Conservation (phyloP, 331 rosid genomes). For the Saraca asoca region DNA sequence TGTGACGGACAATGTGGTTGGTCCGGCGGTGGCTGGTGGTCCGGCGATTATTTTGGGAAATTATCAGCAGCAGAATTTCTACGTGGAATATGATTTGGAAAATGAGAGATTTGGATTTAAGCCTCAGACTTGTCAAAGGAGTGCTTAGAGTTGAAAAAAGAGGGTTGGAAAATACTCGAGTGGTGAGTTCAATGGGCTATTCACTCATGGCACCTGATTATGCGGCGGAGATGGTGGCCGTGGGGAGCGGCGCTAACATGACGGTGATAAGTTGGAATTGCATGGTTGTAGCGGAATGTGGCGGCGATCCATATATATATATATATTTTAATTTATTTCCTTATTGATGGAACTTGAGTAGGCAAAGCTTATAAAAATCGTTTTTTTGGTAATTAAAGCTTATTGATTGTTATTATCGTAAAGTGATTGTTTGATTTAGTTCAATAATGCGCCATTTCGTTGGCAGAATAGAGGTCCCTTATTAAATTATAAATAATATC, state of each 20-base stretch:
- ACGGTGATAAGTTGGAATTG: neutral
- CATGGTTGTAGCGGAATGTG: neutral
- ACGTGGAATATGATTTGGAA: conserved; percentile 67
- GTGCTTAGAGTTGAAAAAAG: neutral
- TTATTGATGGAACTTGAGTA: neutral
- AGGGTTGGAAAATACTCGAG: neutral
- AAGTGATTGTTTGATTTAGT: no score
- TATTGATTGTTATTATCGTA: no score
- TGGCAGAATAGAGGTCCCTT: no score
- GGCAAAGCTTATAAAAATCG: neutral
- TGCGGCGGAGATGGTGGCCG: neutral
- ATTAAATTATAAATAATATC: no score
- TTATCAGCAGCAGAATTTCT: conserved; percentile 68
- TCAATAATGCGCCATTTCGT: no score
- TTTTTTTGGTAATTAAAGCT: no score
- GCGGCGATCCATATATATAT: neutral
- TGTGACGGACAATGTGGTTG: conserved; percentile 42
- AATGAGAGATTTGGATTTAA: conserved; percentile 61
- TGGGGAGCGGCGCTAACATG: neutral
- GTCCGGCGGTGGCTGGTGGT: conserved; percentile 42
- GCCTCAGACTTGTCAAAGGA: conserved; percentile 45
- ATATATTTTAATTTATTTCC: no score
- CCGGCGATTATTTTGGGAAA: conserved; percentile 75
- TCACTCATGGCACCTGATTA: neutral
- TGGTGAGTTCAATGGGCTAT: neutral